phyloP scores from a whole-genome alignment of 2,329 filamentous ascomycete species.

The Cytospora piceae region DNA sequence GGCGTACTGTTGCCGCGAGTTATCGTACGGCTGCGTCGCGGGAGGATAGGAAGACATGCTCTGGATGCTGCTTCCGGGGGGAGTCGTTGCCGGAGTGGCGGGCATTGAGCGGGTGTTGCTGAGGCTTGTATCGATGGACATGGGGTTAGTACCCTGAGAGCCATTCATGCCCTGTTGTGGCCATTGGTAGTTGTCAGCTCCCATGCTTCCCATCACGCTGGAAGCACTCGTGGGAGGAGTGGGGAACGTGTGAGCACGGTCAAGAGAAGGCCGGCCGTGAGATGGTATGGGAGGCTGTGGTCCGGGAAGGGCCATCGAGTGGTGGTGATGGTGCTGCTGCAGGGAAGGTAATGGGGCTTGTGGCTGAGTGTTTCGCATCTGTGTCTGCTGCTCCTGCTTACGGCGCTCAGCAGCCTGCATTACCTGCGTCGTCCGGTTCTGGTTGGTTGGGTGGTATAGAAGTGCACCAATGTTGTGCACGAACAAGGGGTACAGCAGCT shows the following conservation, averaged over 20 bases:
- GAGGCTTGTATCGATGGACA: slow-evolving; percentile 80
- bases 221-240: slow-evolving; percentile 94
- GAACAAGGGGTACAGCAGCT: slow-evolving; percentile 91
- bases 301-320: slow-evolving; percentile 62
- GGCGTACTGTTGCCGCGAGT: slow-evolving; percentile 77
- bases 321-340: slow-evolving; percentile 64
- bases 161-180: slow-evolving; percentile 63
- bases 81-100: slow-evolving; percentile 87
- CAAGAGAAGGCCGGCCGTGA: slow-evolving; percentile 76
- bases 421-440: slow-evolving; percentile 78
- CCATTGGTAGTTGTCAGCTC: slow-evolving; percentile 82
- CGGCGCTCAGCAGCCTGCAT: slow-evolving; percentile 83
- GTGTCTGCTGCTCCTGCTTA: slow-evolving; percentile 68
- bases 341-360: slow-evolving; percentile 66
- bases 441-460: slow-evolving; percentile 91
- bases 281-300: slow-evolving; percentile 59
- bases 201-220: slow-evolving; percentile 75
- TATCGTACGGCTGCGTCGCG: slow-evolving; percentile 73
- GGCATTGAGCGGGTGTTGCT: slow-evolving; percentile 84
- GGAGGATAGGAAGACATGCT: slow-evolving; percentile 78
- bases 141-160: slow-evolving; percentile 66
- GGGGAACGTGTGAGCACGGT: slow-evolving; percentile 89
- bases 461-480: slow-evolving; percentile 95
- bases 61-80: slow-evolving; percentile 76
- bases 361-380: slow-evolving; percentile 64